phyloP scores from a whole-genome alignment of 176 grass and related monocot genomes.

The Zoysia japonica region DNA sequence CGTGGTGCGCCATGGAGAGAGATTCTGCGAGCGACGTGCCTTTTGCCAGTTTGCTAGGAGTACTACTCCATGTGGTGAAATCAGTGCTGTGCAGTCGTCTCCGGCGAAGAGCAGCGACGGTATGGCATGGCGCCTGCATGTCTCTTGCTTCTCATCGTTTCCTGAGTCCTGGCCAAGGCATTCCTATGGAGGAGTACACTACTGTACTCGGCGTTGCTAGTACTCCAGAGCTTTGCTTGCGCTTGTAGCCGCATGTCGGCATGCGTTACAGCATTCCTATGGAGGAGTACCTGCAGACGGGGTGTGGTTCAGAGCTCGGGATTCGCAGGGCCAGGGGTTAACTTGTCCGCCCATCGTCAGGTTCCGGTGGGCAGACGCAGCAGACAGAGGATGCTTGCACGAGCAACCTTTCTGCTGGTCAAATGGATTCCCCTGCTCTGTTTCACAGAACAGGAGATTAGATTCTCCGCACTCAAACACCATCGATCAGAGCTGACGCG shows the following conservation, averaged over 20 bases:
- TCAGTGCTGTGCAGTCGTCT: neutral
- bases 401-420: conserved; percentile 25
- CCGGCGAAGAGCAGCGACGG: neutral
- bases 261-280: too few species aligned
- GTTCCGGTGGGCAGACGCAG: neutral
- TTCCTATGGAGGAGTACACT: neutral
- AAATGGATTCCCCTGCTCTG: conserved; percentile 4
- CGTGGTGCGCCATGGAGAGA: neutral
- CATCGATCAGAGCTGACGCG: neutral
- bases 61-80: too few species aligned
- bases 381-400: conserved; percentile 20
- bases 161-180: neutral
- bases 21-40: conserved; percentile 8
- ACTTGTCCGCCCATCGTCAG: neutral
- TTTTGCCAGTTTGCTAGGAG: neutral
- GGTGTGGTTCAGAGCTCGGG: neutral
- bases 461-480: conserved; percentile 15
- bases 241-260: neutral
- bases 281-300: neutral
- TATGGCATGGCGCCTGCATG: conserved; percentile 5
- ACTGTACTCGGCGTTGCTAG: too few species aligned
- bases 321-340: neutral
- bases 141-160: neutral
- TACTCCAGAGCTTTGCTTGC: neutral
- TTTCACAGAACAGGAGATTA: neutral